A percentile compares a stretch with the other conserved stretches of the same genome.
Conservation (phyloP, 495 filamentous ascomycete genomes). For the Corynascus novoguineensis region DNA sequence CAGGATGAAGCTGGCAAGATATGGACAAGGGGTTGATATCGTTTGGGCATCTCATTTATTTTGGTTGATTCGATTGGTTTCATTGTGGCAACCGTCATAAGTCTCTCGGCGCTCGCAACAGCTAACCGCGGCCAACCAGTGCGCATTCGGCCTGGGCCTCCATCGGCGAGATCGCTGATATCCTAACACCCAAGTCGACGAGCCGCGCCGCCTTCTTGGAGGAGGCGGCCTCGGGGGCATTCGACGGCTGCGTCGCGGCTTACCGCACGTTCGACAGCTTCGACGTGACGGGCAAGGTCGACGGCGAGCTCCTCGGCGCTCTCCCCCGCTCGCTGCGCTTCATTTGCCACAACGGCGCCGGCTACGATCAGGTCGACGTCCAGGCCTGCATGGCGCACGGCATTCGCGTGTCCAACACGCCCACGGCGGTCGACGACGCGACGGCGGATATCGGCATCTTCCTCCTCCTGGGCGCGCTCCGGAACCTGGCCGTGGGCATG, state of each 20-base stretch:
- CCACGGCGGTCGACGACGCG: slow-evolving; percentile 71
- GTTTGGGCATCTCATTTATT: too few species aligned
- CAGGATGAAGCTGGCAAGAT: too few species aligned
- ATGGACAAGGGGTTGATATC: too few species aligned
- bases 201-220: slow-evolving; percentile 54
- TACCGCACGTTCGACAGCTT: slow-evolving; percentile 75
- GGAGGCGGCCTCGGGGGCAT: slow-evolving; percentile 62
- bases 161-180: slow-evolving; percentile 24
- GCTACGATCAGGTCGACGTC: slow-evolving; percentile 76
- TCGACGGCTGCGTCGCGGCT: slow-evolving; percentile 60
- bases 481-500: slow-evolving; percentile 64
- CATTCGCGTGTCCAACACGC: slow-evolving; percentile 75
- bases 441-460: slow-evolving; percentile 76
- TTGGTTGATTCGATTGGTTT: not conserved
- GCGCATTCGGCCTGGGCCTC: slow-evolving; percentile 28
- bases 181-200: slow-evolving; percentile 24
- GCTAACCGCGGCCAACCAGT: slow-evolving; percentile 13
- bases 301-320: slow-evolving; percentile 58
- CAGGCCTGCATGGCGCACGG: slow-evolving; percentile 59
- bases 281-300: slow-evolving; percentile 60
- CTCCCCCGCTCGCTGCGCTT: slow-evolving; percentile 66
- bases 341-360: slow-evolving; percentile 80
- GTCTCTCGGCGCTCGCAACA: not conserved
- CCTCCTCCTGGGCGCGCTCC: slow-evolving; percentile 69
- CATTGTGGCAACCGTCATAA: not conserved